Conservation (phyloP, 345 rosid species). For the Arabidopsis suecica region DNA sequence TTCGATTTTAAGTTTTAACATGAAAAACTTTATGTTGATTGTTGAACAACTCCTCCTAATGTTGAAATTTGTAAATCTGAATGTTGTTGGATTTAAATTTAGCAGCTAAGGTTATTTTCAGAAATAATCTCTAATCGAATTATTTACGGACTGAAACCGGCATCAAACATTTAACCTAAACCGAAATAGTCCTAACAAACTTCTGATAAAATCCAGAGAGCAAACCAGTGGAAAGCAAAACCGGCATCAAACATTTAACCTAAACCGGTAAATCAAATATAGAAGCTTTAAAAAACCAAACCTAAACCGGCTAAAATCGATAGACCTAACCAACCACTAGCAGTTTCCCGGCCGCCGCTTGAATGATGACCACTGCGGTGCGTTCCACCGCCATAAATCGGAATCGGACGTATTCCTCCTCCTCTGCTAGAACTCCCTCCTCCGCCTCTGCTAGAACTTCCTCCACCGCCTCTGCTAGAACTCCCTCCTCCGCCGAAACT, state of each 20-base stretch:
- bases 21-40: constrained; percentile 32
- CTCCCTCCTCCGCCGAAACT: constrained; percentile 9
- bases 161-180: not conserved
- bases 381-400: constrained; percentile 30
- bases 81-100: not conserved
- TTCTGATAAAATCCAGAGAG: not conserved
- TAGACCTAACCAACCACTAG: constrained; percentile 25
- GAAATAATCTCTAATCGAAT: not conserved
- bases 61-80: constrained; percentile 31
- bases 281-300: constrained; percentile 10
- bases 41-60: constrained; percentile 29
- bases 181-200: not conserved
- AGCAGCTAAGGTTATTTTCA: not conserved
- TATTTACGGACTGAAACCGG: not conserved
- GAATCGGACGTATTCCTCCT: constrained; percentile 4
- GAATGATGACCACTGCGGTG: constrained; percentile 35
- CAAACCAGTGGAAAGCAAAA: constrained; percentile 26
- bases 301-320: constrained; percentile 35
- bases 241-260: constrained; percentile 24
- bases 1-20: constrained; percentile 29
- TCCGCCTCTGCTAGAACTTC: not conserved
- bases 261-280: constrained; percentile 29
- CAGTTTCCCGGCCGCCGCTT: constrained; percentile 31
- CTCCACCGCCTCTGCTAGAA: not conserved
- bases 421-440: not conserved